phyloP scores from a whole-genome alignment of 1,284 basidiomycete species.

The Hortiboletus rubellus region DNA sequence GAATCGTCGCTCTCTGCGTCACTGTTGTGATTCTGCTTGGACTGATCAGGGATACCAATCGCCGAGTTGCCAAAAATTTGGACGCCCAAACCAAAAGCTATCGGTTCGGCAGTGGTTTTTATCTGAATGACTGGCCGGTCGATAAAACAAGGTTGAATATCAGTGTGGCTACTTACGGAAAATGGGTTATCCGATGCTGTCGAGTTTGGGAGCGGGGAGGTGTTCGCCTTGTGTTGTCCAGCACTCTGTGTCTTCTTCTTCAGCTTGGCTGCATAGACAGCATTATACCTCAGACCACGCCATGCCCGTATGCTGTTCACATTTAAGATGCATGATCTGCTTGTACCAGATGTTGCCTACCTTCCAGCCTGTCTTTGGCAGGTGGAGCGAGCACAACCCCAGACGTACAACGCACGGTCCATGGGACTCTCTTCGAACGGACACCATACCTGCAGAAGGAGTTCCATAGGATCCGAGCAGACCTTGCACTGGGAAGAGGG shows the following conservation, averaged over 20 bases:
- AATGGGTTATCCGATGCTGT: conserved; percentile 62
- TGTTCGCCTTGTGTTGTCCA: conserved; percentile 39
- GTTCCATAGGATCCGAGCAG: conserved; percentile 71
- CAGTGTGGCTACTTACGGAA: conserved; percentile 45
- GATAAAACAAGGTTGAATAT: neutral
- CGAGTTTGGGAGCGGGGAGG: conserved; percentile 36
- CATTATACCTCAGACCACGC: conserved; percentile 70
- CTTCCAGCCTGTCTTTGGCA: conserved; percentile 76
- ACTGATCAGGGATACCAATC: conserved; percentile 13
- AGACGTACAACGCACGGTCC: conserved; percentile 79
- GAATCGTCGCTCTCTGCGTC: conserved; percentile 34
- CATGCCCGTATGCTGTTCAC: conserved; percentile 68
- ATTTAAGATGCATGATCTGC: conserved; percentile 13
- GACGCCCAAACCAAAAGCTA: conserved; percentile 55
- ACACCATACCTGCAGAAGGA: conserved; percentile 83
- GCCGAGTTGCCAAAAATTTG: conserved; percentile 57
- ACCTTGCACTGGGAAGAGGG: conserved; percentile 64
- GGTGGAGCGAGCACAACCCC: conserved; percentile 65
- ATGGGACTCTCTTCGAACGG: conserved; percentile 79
- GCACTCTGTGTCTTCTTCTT: conserved; percentile 41
- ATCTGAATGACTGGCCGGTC: conserved; percentile 14
- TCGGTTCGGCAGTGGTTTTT: conserved; percentile 26
- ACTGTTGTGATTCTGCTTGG: conserved; percentile 21
- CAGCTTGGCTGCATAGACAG: conserved; percentile 69
- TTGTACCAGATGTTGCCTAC: conserved; percentile 44